Evolutionary conservation across 1,284 basidiomycete species (phyloP).

Genomic region (Coniferiporia sulphurascens): DNA sequence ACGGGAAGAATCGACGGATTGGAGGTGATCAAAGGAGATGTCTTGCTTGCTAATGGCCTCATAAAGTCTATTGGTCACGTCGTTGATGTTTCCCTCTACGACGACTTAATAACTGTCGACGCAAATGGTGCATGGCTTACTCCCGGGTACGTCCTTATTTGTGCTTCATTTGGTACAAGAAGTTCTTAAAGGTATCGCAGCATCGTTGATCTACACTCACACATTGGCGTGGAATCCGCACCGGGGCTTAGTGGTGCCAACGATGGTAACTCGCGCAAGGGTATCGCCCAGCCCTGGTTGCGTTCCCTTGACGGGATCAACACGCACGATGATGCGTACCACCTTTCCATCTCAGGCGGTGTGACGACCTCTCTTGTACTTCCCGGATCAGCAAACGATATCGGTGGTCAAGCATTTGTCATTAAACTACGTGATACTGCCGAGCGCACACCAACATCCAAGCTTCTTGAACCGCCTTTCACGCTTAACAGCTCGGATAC

Average conservation of each 20-base stretch:
- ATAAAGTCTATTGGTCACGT: constrained; percentile 54
- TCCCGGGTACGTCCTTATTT: constrained; percentile 29
- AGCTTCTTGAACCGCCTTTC: constrained; percentile 61
- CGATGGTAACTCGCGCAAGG: constrained; percentile 39
- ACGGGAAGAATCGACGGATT: constrained; percentile 67
- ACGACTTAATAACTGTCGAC: constrained; percentile 26
- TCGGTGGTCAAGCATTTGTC: constrained; percentile 63
- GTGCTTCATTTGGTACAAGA: not conserved
- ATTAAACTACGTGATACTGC: constrained; percentile 59
- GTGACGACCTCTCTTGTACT: constrained; percentile 43
- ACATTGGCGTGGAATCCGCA: constrained; percentile 47
- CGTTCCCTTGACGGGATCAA: constrained; percentile 47
- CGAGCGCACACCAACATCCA: constrained; percentile 53
- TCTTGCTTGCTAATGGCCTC: constrained; percentile 55
- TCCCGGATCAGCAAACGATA: constrained; percentile 43
- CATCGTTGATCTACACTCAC: constrained; percentile 59
- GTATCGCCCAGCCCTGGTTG: constrained; percentile 45
- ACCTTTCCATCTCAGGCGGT: constrained; percentile 38
- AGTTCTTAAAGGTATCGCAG: constrained; percentile 24
- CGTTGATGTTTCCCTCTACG: constrained; percentile 15
- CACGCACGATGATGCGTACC: constrained; percentile 36
- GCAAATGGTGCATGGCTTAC: constrained; percentile 34
- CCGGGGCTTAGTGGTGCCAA: constrained; percentile 32
- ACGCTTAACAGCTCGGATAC: constrained; percentile 35
- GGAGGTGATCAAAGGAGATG: constrained; percentile 54